Conservation (phyloP, 2,329 filamentous ascomycete species). For the Fusarium austroafricanum region DNA sequence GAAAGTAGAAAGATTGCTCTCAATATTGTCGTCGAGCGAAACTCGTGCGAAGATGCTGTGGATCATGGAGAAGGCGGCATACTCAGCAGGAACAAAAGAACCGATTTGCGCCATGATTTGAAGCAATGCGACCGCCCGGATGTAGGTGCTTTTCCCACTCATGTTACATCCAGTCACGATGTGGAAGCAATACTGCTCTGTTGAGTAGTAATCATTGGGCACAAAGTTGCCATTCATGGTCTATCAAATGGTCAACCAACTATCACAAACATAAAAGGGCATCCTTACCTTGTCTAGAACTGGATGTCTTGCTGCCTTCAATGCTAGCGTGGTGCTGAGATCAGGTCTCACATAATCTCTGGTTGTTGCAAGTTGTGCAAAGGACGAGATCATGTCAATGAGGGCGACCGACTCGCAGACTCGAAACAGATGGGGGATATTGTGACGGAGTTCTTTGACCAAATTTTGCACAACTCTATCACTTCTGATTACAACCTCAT, state of each 20-base stretch:
- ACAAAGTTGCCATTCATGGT: conserved; percentile 77
- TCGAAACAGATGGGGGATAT: conserved; percentile 81
- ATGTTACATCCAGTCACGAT: conserved; percentile 98
- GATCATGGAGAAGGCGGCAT: conserved; percentile 82
- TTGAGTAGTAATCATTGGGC: conserved; percentile 91
- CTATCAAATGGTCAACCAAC: conserved; percentile 45
- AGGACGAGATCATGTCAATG: conserved; percentile 85
- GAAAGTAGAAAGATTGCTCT: conserved; percentile 93
- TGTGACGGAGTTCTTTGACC: conserved; percentile 75
- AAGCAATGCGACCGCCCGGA: conserved; percentile 84
- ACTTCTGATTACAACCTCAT: conserved; percentile 85
- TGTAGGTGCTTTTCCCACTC: conserved; percentile 98
- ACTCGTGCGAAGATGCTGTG: conserved; percentile 89
- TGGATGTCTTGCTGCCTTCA: conserved; percentile 81
- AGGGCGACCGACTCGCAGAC: conserved; percentile 88
- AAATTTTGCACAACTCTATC: conserved; percentile 80
- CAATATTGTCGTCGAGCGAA: conserved; percentile 87
- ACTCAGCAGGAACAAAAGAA: conserved; percentile 87
- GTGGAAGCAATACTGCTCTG: conserved; percentile 84
- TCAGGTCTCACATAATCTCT: conserved; percentile 72
- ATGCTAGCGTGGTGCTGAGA: conserved; percentile 74
- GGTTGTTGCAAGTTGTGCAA: conserved; percentile 78
- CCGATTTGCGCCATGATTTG: conserved; percentile 95
- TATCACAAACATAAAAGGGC: neutral
- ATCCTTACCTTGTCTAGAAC: conserved; percentile 74